These are phyloP conservation scores for Cladosporium velox DNA, from an alignment of 2,329 filamentous ascomycete genomes.

Conservation along the genomic window DNA sequence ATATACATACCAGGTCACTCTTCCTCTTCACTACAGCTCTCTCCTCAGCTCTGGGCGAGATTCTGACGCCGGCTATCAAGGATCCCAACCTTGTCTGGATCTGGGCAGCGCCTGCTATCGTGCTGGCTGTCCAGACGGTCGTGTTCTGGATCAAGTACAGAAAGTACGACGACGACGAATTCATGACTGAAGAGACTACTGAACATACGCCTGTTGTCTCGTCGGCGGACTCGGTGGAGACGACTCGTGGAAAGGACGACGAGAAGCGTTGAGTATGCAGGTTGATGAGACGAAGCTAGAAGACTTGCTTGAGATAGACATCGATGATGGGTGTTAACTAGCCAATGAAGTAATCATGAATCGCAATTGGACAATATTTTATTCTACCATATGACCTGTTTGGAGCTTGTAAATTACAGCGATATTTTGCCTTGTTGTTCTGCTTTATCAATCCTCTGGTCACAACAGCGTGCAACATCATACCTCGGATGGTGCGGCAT, in stretches of 20 bases:
- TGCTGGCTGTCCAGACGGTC: constrained; percentile 49
- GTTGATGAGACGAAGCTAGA: background rate
- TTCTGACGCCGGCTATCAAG: constrained; percentile 46
- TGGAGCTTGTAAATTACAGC: no score
- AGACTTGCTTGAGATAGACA: background rate
- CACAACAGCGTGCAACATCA: no score
- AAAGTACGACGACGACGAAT: constrained; percentile 40
- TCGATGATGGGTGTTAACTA: no score
- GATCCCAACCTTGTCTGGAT: constrained; percentile 52
- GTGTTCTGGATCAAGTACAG: constrained; percentile 52
- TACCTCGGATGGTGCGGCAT: no score
- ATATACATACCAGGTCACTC: constrained; percentile 31
- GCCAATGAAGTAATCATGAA: no score
- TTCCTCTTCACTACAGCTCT: constrained; percentile 46
- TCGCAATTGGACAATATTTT: no score
- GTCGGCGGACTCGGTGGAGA: background rate
- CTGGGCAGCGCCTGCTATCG: constrained; percentile 40
- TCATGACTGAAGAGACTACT: constrained; percentile 25
- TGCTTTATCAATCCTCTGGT: no score
- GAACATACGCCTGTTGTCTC: background rate
- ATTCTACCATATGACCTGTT: no score
- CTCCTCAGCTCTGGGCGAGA: constrained; percentile 44
- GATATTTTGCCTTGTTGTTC: no score
- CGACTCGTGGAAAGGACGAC: background rate
- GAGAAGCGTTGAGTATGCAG: background rate